Evolutionary conservation across 2,329 filamentous ascomycete species (phyloP).

Genomic region (Arthroderma uncinatum): DNA sequence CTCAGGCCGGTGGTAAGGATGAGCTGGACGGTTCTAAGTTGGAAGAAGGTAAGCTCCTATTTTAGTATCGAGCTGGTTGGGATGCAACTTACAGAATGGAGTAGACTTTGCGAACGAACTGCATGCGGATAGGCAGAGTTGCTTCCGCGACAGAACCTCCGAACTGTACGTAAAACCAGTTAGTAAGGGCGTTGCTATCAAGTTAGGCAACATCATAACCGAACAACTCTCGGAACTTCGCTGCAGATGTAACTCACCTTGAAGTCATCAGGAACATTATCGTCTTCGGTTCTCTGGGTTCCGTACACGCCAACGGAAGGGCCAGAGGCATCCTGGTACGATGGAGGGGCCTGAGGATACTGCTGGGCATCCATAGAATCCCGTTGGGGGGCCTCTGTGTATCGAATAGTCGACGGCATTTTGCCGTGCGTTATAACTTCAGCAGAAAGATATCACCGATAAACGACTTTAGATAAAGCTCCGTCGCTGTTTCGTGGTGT

Average conservation of each 20-base stretch:
- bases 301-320: slow-evolving; percentile 51
- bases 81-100: slow-evolving; percentile 59
- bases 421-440: not conserved
- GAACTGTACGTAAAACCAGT: slow-evolving; percentile 47
- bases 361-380: slow-evolving; percentile 66
- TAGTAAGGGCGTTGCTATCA: not conserved
- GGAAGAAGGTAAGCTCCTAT: not conserved
- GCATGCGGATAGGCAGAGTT: slow-evolving; percentile 89
- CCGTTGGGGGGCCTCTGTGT: slow-evolving; percentile 69
- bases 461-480: not conserved
- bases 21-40: slow-evolving; percentile 65
- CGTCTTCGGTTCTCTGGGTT: slow-evolving; percentile 62
- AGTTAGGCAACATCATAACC: slow-evolving; percentile 6
- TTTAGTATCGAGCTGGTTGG: not conserved
- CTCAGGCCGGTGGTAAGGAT: slow-evolving; percentile 71
- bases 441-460: not conserved
- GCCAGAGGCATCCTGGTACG: slow-evolving; percentile 56
- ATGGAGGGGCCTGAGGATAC: slow-evolving; percentile 70
- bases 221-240: not conserved
- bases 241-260: slow-evolving; percentile 48
- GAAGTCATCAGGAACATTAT: slow-evolving; percentile 94
- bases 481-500: not conserved
- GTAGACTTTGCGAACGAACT: slow-evolving; percentile 96
- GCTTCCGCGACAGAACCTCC: slow-evolving; percentile 88
- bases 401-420: slow-evolving; percentile 71